These are phyloP conservation scores for Cytospora piceicola DNA, from an alignment of 2,329 filamentous ascomycete genomes.

Conservation along the genomic window DNA sequence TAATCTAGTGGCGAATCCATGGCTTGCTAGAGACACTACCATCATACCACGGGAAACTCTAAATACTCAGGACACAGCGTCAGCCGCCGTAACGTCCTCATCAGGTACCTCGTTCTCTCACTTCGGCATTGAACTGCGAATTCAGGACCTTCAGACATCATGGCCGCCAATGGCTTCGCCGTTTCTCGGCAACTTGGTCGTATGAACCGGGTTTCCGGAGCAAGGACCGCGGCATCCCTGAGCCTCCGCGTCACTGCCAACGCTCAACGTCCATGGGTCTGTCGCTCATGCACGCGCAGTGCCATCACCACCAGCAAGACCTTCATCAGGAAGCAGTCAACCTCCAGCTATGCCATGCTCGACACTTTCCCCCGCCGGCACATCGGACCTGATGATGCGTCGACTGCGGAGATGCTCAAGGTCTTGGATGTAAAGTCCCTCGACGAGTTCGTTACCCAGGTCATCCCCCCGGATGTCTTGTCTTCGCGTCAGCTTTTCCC, in stretches of 20 bases:
- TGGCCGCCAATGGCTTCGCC: slow-evolving; percentile 32
- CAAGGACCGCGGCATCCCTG: slow-evolving; percentile 21
- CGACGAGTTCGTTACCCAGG: slow-evolving; percentile 83
- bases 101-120: neutral
- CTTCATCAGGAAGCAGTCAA: slow-evolving; percentile 33
- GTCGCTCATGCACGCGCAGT: slow-evolving; percentile 24
- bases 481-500: slow-evolving; percentile 67
- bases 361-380: slow-evolving; percentile 80
- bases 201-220: slow-evolving; percentile 19
- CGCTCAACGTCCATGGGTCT: slow-evolving; percentile 30
- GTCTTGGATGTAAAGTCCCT: slow-evolving; percentile 71
- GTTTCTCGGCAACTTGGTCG: slow-evolving; percentile 32
- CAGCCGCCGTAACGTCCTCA: slow-evolving; percentile 5
- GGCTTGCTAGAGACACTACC: slow-evolving; percentile 10
- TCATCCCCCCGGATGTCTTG: slow-evolving; percentile 79
- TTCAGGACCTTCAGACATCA: slow-evolving; percentile 7
- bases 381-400: slow-evolving; percentile 77
- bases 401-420: slow-evolving; percentile 78
- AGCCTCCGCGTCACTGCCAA: slow-evolving; percentile 28
- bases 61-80: slow-evolving; percentile 8
- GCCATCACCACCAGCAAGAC: slow-evolving; percentile 19
- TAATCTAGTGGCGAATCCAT: slow-evolving; percentile 19
- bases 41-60: neutral
- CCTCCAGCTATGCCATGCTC: slow-evolving; percentile 41
- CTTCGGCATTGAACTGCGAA: neutral